Conservation (phyloP, 140 eudicot species). For the Stevia rebaudiana region DNA sequence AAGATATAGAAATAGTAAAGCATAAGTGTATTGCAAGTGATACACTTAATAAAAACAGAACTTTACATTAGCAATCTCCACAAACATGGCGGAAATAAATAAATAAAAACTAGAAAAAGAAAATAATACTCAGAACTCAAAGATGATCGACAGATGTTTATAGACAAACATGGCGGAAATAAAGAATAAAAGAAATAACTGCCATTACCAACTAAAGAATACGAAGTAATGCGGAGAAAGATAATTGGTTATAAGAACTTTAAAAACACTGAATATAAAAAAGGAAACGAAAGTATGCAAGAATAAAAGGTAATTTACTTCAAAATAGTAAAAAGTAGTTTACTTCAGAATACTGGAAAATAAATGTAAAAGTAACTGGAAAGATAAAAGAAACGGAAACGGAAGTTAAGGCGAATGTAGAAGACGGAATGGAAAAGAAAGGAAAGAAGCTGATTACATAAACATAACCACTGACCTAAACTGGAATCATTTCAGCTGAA, state of each 20-base stretch:
- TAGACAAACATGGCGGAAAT: slow-evolving; percentile 2
- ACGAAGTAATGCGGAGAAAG: slow-evolving; percentile 12
- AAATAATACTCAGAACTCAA: not conserved
- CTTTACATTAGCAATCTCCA: not conserved
- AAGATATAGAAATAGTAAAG: not conserved
- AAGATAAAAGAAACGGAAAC: slow-evolving; percentile 25
- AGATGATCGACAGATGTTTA: slow-evolving; percentile 4
- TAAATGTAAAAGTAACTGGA: slow-evolving; percentile 29
- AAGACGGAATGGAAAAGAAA: slow-evolving; percentile 48
- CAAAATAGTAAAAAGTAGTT: slow-evolving; percentile 13
- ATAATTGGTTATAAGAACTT: not conserved
- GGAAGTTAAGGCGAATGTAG: slow-evolving; percentile 52
- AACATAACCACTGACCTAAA: slow-evolving; percentile 88
- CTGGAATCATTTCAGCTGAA: slow-evolving; percentile 93
- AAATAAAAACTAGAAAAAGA: not conserved
- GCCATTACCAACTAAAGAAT: slow-evolving; percentile 11
- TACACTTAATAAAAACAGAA: not conserved
- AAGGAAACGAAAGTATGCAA: slow-evolving; percentile 18
- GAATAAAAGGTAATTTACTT: slow-evolving; percentile 17
- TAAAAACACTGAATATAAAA: slow-evolving; percentile 1
- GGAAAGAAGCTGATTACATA: slow-evolving; percentile 51
- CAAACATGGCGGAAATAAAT: not conserved
- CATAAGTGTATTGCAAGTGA: not conserved
- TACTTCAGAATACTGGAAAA: slow-evolving; percentile 41
- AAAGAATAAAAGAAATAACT: slow-evolving; percentile 1